Evolutionary conservation across 352 stramenopile species (phyloP).

Genomic region (Phytopythium chamaehyphon): DNA sequence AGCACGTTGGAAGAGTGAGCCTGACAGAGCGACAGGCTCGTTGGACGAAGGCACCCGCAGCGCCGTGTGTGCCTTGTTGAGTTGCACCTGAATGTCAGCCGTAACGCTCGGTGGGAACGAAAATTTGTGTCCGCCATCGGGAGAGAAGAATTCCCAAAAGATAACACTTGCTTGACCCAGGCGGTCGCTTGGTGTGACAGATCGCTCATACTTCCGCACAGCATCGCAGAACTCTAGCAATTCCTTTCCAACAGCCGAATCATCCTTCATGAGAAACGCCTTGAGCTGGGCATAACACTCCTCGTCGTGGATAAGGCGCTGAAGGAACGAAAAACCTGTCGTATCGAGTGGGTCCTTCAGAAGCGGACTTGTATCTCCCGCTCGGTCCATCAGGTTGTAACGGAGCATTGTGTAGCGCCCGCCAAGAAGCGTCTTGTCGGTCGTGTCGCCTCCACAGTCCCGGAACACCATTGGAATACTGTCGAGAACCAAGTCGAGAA

Average conservation of each 20-base stretch:
- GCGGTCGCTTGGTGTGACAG: constrained; percentile 59
- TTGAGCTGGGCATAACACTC: constrained; percentile 85
- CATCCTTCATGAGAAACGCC: constrained; percentile 62
- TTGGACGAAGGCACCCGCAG: constrained; percentile 20
- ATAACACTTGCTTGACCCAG: constrained; percentile 73
- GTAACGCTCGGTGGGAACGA: constrained; percentile 55
- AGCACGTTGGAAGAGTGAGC: constrained; percentile 66
- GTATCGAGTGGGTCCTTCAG: constrained; percentile 60
- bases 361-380: constrained; percentile 37
- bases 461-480: constrained; percentile 86
- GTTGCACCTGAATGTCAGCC: constrained; percentile 50
- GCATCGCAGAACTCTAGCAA: constrained; percentile 79
- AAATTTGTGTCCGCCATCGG: constrained; percentile 55
- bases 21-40: constrained; percentile 26
- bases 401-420: constrained; percentile 76
- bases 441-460: constrained; percentile 80
- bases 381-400: constrained; percentile 65
- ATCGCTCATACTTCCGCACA: constrained; percentile 80
- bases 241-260: constrained; percentile 48
- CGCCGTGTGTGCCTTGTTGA: constrained; percentile 55
- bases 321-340: constrained; percentile 79
- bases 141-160: constrained; percentile 80
- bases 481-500: constrained; percentile 80
- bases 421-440: constrained; percentile 82
- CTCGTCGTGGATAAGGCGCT: constrained; percentile 85